phyloP scores from a whole-genome alignment of 345 rosid genomes.

The Lumnitzera racemosa region DNA sequence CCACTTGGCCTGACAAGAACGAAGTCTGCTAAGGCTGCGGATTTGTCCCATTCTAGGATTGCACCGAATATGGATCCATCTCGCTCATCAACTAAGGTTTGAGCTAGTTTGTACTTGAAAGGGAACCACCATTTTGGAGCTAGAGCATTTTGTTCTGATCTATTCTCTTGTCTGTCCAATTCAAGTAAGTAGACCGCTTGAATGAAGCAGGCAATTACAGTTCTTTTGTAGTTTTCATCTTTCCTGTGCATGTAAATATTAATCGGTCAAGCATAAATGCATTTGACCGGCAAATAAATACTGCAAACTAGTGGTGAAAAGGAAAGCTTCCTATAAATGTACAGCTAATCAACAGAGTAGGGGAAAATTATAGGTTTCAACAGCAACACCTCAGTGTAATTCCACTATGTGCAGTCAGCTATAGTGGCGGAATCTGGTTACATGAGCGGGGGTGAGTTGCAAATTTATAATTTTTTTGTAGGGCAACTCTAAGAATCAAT shows the following conservation, averaged over 20 bases:
- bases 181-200: conserved; percentile 93
- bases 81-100: conserved; percentile 65
- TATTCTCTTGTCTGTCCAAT: conserved; percentile 80
- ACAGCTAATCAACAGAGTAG: no score
- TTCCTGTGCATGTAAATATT: conserved; percentile 40
- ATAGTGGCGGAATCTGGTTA: no score
- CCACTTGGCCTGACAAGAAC: conserved; percentile 82
- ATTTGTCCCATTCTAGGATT: conserved; percentile 82
- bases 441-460: no score
- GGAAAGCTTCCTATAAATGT: no score
- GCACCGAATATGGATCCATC: conserved; percentile 89
- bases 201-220: conserved; percentile 87
- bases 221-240: conserved; percentile 81
- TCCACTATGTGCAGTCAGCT: no score
- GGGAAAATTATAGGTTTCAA: no score
- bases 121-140: conserved; percentile 96
- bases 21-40: conserved; percentile 77
- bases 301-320: no score
- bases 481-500: no score
- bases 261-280: no score
- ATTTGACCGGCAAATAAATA: no score
- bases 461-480: no score
- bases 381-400: no score
- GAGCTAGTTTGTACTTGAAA: conserved; percentile 77
- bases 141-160: conserved; percentile 52